These are phyloP conservation scores for Talaromyces pinophilus DNA, from an alignment of 2,329 filamentous ascomycete species.

Conservation along the genomic window DNA sequence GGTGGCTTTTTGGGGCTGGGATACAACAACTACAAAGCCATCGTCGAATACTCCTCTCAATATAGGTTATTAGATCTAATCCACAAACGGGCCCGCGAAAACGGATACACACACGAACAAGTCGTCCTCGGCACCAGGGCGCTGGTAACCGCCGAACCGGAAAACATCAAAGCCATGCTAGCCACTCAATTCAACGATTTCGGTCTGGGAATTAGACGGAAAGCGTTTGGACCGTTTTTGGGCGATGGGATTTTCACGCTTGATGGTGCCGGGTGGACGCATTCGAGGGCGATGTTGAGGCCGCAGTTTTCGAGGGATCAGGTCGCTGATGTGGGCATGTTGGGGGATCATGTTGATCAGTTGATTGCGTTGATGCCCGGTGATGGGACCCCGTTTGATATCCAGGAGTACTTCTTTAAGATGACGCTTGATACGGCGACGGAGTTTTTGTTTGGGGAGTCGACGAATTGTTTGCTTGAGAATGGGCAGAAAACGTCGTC, in stretches of 20 bases:
- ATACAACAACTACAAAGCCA: neutral
- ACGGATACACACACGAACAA: conserved; percentile 18
- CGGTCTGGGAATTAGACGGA: conserved; percentile 34
- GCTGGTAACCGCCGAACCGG: conserved; percentile 23
- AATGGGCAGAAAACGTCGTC: neutral
- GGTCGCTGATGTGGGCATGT: conserved; percentile 57
- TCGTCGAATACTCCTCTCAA: neutral
- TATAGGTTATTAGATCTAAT: neutral
- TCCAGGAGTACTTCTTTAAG: conserved; percentile 64
- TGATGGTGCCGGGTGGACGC: conserved; percentile 70
- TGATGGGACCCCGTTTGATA: conserved; percentile 59
- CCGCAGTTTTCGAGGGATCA: conserved; percentile 43
- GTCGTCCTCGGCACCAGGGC: neutral
- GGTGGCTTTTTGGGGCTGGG: neutral
- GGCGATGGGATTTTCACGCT: conserved; percentile 60
- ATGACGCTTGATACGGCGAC: conserved; percentile 68
- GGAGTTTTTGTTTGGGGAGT: conserved; percentile 66
- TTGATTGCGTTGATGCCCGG: conserved; percentile 67
- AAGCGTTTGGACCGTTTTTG: conserved; percentile 16
- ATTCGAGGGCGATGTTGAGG: conserved; percentile 18
- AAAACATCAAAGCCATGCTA: conserved; percentile 23
- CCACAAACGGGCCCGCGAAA: neutral
- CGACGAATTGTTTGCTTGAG: conserved; percentile 44
- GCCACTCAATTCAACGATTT: conserved; percentile 23
- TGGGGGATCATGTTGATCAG: conserved; percentile 59